Base-by-base conservation (phyloP, 2,329 filamentous ascomycete genomes). In the Aspergillus fructus region DNA sequence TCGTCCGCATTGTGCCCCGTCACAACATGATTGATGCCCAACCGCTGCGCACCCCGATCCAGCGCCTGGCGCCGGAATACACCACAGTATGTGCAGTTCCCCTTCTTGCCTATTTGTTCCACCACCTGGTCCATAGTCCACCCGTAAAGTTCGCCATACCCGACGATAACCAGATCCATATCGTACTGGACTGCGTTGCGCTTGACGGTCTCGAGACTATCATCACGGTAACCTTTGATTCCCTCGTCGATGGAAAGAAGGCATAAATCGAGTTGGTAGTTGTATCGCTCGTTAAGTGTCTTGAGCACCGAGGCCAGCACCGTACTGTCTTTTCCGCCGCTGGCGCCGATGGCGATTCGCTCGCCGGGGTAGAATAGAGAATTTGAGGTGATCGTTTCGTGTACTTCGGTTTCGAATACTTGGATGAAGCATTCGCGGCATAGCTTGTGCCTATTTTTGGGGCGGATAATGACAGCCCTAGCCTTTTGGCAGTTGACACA, bases 41-140 rank as follows among this genome's bases (percentile, higher is more conserved):
- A 78, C 74, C 89, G 88, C 66, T 91, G 93, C 5, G 94, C 92
- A 17, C 94, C 94, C 8, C 94, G 86, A 73, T 99, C 94, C 34
- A 99, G 81, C 2, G 94, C 94, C 77, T 99, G 94, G 58, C 96
- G 84, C 53, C 94, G 83, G 71, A 99, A 99, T 17, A 99, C 94
- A 13, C 94, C 94, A 69, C 94, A 99, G 70, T 99, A 99, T 30
- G 96, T 99, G 82, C 94, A 99, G 75, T 99, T 99, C 30, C 93
- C 93, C 75, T 97, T 97, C 79, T 97, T 97, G 13, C 94, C 94
- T 50, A 99, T 90, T 48, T 93, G 91, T 68, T 93, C 90, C 4
- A 99, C 96, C 9, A 99, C 94, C 70, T 97, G 91, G 70, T 99
- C 94, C 94, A 99, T 99, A 1, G 93, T 97, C 94, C 94, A 99